A percentile compares a stretch with the other conserved stretches of the same genome.
Evolutionary conservation across 139 green algal species (phyloP).

Genomic region (Chlamydomonas eustigma): DNA sequence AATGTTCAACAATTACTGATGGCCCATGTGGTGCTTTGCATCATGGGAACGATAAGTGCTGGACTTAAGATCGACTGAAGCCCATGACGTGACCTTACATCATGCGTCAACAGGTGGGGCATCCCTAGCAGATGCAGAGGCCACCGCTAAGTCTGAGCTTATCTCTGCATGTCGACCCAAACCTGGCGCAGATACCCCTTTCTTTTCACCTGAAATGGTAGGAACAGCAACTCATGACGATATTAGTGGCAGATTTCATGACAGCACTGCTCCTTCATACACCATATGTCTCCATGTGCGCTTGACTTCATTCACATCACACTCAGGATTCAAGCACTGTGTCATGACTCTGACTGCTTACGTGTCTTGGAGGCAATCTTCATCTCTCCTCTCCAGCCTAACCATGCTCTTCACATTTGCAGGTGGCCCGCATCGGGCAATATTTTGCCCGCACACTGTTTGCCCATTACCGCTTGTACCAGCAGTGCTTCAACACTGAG

Average conservation of each 20-base stretch:
- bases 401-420: slow-evolving; percentile 1
- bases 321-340: too few species aligned
- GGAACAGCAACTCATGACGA: too few species aligned
- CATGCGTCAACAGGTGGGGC: slow-evolving; percentile 14
- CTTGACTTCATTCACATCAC: too few species aligned
- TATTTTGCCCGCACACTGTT: slow-evolving; percentile 32
- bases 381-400: not conserved
- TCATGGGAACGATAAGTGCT: too few species aligned
- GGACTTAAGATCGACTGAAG: too few species aligned
- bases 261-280: too few species aligned
- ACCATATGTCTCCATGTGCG: too few species aligned
- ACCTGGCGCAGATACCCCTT: slow-evolving; percentile 20
- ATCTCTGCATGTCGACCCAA: slow-evolving; percentile 21
- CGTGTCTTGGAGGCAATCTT: not conserved
- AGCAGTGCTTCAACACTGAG: slow-evolving; percentile 16
- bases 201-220: slow-evolving; percentile 33
- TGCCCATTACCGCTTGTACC: slow-evolving; percentile 32
- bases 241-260: too few species aligned
- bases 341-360: too few species aligned
- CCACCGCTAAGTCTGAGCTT: slow-evolving; percentile 25
- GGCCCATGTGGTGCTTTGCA: too few species aligned
- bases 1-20: too few species aligned
- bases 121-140: slow-evolving; percentile 18
- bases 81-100: not conserved
- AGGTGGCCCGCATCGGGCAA: slow-evolving; percentile 18